phyloP scores from a whole-genome alignment of 306 rosid genomes.

The Benincasa hispida region DNA sequence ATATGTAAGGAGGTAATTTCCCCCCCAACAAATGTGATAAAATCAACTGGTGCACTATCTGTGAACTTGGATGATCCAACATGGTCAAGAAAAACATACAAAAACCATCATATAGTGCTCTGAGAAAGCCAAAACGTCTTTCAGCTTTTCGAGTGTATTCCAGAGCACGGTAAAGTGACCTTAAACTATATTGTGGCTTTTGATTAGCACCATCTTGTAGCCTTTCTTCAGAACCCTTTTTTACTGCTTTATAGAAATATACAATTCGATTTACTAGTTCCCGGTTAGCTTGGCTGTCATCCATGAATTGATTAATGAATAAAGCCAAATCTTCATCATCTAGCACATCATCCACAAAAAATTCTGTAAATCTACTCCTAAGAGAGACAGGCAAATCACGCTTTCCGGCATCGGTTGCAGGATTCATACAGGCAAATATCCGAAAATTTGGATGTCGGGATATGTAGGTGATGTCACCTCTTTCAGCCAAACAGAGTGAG shows the following conservation, averaged over 20 bases:
- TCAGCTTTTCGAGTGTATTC: conserved; percentile 63
- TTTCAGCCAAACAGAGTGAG: conserved; percentile 78
- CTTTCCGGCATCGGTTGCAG: conserved; percentile 98
- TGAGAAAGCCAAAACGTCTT: conserved; percentile 37
- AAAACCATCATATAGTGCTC: conserved; percentile 84
- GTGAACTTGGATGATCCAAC: conserved; percentile 63
- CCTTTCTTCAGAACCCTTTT: conserved; percentile 64
- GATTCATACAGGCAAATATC: conserved; percentile 97
- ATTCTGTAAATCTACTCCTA: conserved; percentile 87
- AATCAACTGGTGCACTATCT: conserved; percentile 50
- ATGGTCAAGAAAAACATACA: conserved; percentile 69
- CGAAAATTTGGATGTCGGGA: conserved; percentile 77
- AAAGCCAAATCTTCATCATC: conserved; percentile 62
- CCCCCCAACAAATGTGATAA: conserved; percentile 35
- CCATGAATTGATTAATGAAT: conserved; percentile 41
- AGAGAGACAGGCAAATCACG: conserved; percentile 75
- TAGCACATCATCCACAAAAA: conserved; percentile 75
- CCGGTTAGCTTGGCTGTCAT: conserved; percentile 18
- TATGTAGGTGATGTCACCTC: conserved; percentile 71
- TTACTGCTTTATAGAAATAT: conserved; percentile 57
- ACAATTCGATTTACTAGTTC: conserved; percentile 40
- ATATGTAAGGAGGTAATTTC: conserved; percentile 28
- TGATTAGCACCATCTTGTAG: conserved; percentile 91
- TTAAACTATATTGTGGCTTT: conserved; percentile 86
- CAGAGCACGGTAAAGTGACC: conserved; percentile 89